These are phyloP conservation scores for Aspergillus indologenus DNA, from an alignment of 495 filamentous ascomycete genomes.

Conservation along the genomic window DNA sequence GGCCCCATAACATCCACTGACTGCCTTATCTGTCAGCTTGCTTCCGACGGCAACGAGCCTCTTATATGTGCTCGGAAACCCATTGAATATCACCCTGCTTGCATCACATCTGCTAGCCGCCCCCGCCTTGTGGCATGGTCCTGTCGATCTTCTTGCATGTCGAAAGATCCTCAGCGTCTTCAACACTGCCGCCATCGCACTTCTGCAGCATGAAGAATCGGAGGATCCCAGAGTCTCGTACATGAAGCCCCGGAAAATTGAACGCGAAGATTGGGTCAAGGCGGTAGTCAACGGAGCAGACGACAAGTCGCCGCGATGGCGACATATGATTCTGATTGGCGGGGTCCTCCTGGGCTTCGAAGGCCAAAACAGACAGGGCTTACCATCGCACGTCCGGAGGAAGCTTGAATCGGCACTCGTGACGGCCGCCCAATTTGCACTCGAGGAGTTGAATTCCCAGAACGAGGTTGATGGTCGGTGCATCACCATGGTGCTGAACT, in stretches of 20 bases:
- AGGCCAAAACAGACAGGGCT: slow-evolving; percentile 57
- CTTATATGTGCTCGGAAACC: slow-evolving; percentile 80
- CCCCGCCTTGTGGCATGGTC: slow-evolving; percentile 79
- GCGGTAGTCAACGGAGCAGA: slow-evolving; percentile 83
- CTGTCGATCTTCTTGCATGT: slow-evolving; percentile 67
- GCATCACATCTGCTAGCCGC: slow-evolving; percentile 85
- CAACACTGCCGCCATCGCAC: slow-evolving; percentile 72
- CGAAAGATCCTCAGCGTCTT: slow-evolving; percentile 81
- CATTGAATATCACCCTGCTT: slow-evolving; percentile 83
- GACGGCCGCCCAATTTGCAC: slow-evolving; percentile 72
- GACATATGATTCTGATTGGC: slow-evolving; percentile 76
- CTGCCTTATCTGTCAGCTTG: slow-evolving; percentile 47
- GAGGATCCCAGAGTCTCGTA: slow-evolving; percentile 38
- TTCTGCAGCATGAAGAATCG: slow-evolving; percentile 55
- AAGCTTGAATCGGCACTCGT: slow-evolving; percentile 76
- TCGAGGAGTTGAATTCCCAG: slow-evolving; percentile 51
- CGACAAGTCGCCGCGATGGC: slow-evolving; percentile 80
- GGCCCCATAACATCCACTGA: slow-evolving; percentile 15
- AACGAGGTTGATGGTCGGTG: slow-evolving; percentile 58
- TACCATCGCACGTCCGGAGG: slow-evolving; percentile 59
- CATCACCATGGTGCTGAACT: slow-evolving; percentile 71
- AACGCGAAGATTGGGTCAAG: slow-evolving; percentile 74
- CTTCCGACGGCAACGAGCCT: slow-evolving; percentile 79
- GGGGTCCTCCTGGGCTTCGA: slow-evolving; percentile 84
- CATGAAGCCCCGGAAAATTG: slow-evolving; percentile 46